These are phyloP conservation scores for Xylaria acuta DNA, from an alignment of 495 filamentous ascomycete genomes.

Conservation along the genomic window DNA sequence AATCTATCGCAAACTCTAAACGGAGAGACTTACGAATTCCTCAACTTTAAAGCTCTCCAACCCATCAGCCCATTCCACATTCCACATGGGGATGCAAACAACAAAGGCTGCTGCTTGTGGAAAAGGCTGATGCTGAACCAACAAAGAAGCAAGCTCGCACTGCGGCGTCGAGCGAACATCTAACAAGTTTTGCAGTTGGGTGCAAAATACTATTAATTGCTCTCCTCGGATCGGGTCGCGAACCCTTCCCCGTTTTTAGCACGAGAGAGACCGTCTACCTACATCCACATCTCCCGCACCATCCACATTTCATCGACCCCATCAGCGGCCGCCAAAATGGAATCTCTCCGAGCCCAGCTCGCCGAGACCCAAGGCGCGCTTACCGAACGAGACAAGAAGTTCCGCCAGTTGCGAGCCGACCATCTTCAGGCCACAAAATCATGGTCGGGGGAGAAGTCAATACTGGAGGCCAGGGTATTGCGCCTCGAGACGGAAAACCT, in stretches of 20 bases:
- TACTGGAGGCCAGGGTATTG: conserved; percentile 25
- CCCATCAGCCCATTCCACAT: background rate
- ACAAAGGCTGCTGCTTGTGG: conserved; percentile 25
- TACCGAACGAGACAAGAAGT: conserved; percentile 30
- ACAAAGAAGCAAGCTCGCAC: conserved; percentile 17
- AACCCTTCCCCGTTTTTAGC: background rate
- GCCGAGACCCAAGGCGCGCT: conserved; percentile 37
- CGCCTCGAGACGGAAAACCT: conserved; percentile 31
- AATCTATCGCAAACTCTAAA: conserved; percentile 14
- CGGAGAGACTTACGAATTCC: background rate
- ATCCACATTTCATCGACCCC: conserved; percentile 4
- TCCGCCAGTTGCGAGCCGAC: conserved; percentile 31
- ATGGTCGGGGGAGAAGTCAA: conserved; percentile 33
- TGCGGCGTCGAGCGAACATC: background rate
- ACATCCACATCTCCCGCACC: conserved; percentile 13
- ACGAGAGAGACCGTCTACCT: conserved; percentile 1
- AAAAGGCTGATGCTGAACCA: background rate
- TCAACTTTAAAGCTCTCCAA: background rate
- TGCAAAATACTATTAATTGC: conserved; percentile 15
- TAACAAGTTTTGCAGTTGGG: background rate
- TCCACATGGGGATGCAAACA: conserved; percentile 17
- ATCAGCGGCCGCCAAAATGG: conserved; percentile 28
- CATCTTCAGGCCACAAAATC: conserved; percentile 7
- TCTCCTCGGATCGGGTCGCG: conserved; percentile 11
- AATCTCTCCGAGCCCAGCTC: conserved; percentile 37